Percentiles rank a stretch among this genome's conserved stretches.
Conservation (phyloP, 139 green algal species). For the Monoraphidium neglectum region DNA sequence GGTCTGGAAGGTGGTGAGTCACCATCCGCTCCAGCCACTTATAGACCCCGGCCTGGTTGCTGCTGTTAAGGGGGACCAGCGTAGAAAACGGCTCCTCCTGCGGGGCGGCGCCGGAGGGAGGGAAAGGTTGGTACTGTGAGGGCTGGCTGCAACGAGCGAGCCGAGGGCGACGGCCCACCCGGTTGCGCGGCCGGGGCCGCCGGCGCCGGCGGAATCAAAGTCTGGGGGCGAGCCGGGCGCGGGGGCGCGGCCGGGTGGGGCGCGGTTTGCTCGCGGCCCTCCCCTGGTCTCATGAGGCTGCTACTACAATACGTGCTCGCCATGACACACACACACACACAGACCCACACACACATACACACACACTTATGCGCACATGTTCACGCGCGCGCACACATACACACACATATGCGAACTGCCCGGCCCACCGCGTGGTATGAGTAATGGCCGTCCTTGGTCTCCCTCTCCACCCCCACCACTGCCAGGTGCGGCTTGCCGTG, state of each 20-base stretch:
- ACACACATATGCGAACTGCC: background rate
- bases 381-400: background rate
- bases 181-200: background rate
- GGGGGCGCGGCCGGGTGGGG: too few species aligned
- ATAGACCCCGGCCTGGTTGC: slow-evolving; percentile 41
- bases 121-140: background rate
- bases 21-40: slow-evolving; percentile 55
- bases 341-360: too few species aligned
- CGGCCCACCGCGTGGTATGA: slow-evolving; percentile 51
- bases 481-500: slow-evolving; percentile 48
- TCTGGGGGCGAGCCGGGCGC: background rate
- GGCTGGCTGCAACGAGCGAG: background rate
- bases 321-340: too few species aligned
- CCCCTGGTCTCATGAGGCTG: background rate
- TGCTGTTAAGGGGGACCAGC: slow-evolving; percentile 33
- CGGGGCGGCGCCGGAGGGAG: background rate
- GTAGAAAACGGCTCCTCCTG: slow-evolving; percentile 45
- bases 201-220: background rate
- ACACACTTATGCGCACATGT: background rate
- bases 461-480: slow-evolving; percentile 67
- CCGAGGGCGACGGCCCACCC: background rate
- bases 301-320: background rate
- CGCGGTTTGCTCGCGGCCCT: background rate
- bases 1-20: slow-evolving; percentile 30
- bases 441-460: slow-evolving; percentile 76